Percentiles rank a stretch among this genome's conserved stretches.
These are phyloP conservation scores for Gracilariopsis chorda DNA, from an alignment of 23 red algal genomes.

Conservation along the genomic window DNA sequence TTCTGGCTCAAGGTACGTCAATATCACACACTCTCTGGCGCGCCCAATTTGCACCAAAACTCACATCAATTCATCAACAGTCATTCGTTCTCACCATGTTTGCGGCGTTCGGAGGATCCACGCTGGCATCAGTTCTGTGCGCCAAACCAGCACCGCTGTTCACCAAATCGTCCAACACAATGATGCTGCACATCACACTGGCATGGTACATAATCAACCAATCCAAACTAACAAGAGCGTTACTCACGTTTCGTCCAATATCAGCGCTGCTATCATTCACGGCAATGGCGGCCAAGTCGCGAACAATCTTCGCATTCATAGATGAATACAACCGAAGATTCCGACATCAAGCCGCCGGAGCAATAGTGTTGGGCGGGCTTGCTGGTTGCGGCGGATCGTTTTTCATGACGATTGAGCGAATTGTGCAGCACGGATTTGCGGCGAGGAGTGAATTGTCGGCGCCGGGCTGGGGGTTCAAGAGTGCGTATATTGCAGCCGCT, in stretches of 20 bases:
- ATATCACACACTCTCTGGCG: not conserved
- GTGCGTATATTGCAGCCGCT: conserved; percentile 61
- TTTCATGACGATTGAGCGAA: conserved; percentile 71
- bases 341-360: conserved; percentile 26
- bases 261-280: conserved; percentile 53
- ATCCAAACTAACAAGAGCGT: not conserved
- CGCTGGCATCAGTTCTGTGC: conserved; percentile 54
- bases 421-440: conserved; percentile 23
- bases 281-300: conserved; percentile 73
- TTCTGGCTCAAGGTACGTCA: conserved; percentile 74
- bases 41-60: not conserved
- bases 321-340: conserved; percentile 38
- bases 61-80: not conserved
- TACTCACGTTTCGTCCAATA: conserved; percentile 39
- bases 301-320: conserved; percentile 71
- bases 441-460: conserved; percentile 56
- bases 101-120: conserved; percentile 82
- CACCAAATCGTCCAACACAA: conserved; percentile 57
- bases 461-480: conserved; percentile 76
- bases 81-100: conserved; percentile 65
- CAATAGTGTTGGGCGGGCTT: conserved; percentile 68
- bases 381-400: conserved; percentile 67
- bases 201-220: conserved; percentile 67
- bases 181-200: conserved; percentile 34
- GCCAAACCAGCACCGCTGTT: conserved; percentile 63